Conservation (phyloP, 768 basidiomycete species). For the Mycena crocata region DNA sequence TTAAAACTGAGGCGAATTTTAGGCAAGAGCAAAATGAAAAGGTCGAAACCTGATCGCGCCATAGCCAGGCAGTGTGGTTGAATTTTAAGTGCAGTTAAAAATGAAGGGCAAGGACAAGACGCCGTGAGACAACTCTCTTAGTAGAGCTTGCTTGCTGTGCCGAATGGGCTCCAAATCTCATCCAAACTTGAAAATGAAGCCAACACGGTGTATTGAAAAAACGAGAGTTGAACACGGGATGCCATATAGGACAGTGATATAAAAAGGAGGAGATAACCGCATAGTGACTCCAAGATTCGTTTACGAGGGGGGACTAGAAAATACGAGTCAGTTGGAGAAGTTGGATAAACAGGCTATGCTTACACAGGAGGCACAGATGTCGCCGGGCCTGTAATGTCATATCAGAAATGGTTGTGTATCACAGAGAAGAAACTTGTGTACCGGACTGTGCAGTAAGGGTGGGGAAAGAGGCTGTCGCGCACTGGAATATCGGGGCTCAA, state of each 20-base stretch:
- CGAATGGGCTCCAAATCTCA: no score
- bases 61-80: no score
- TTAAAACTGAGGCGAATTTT: no score
- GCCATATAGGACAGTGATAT: background rate
- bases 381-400: constrained; percentile 31
- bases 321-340: background rate
- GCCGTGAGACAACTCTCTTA: no score
- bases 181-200: background rate
- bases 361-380: constrained; percentile 47
- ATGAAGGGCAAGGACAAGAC: no score
- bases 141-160: no score
- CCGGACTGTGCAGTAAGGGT: constrained; percentile 46
- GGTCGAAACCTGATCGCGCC: no score
- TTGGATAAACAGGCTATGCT: constrained; percentile 22
- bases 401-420: background rate
- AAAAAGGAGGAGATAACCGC: background rate
- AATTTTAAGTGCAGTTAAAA: no score
- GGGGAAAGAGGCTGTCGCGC: constrained; percentile 49
- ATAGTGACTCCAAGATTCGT: background rate
- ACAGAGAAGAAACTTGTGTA: background rate
- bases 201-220: constrained; percentile 10
- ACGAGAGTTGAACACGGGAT: background rate
- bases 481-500: constrained; percentile 38
- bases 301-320: constrained; percentile 14
- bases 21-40: no score